Conservation (phyloP, 2,329 filamentous ascomycete species). For the Fusarium floridanum region DNA sequence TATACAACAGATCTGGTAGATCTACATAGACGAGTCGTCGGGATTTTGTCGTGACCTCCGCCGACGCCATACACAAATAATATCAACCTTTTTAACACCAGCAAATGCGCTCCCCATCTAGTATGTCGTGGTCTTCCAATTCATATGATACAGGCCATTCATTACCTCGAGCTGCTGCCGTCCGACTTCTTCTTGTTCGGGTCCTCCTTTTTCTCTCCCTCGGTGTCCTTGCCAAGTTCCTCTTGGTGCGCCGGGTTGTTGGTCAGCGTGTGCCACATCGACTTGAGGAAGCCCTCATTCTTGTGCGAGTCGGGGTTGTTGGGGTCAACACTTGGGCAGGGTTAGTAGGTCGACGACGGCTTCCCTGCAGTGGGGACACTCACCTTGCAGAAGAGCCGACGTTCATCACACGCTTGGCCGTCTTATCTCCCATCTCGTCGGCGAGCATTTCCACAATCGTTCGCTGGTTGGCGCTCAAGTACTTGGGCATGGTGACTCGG, state of each 20-base stretch:
- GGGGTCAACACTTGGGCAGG: slow-evolving; percentile 31
- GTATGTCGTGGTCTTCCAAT: slow-evolving; percentile 36
- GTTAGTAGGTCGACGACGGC: slow-evolving; percentile 16
- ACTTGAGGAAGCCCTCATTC: slow-evolving; percentile 92
- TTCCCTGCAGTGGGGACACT: slow-evolving; percentile 24
- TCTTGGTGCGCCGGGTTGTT: slow-evolving; percentile 73
- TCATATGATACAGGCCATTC: slow-evolving; percentile 40
- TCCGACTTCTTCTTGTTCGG: slow-evolving; percentile 44
- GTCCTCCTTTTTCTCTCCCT: slow-evolving; percentile 38
- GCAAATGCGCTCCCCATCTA: slow-evolving; percentile 50
- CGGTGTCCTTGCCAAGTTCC: slow-evolving; percentile 36
- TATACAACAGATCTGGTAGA: slow-evolving; percentile 50
- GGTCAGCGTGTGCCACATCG: slow-evolving; percentile 92
- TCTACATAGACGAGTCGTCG: slow-evolving; percentile 45
- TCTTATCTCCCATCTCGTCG: slow-evolving; percentile 95
- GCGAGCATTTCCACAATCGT: slow-evolving; percentile 96
- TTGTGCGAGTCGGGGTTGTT: slow-evolving; percentile 68
- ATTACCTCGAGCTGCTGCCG: slow-evolving; percentile 49
- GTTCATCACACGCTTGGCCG: slow-evolving; percentile 93
- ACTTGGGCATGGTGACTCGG: slow-evolving; percentile 95
- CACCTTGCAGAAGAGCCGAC: slow-evolving; percentile 60
- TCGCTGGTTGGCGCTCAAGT: slow-evolving; percentile 89
- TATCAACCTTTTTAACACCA: slow-evolving; percentile 55
- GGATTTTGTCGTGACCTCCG: slow-evolving; percentile 38
- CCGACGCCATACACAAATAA: slow-evolving; percentile 49